Base-by-base conservation (phyloP, 805 yeast species). In the Wickerhamiella musiphila region DNA sequence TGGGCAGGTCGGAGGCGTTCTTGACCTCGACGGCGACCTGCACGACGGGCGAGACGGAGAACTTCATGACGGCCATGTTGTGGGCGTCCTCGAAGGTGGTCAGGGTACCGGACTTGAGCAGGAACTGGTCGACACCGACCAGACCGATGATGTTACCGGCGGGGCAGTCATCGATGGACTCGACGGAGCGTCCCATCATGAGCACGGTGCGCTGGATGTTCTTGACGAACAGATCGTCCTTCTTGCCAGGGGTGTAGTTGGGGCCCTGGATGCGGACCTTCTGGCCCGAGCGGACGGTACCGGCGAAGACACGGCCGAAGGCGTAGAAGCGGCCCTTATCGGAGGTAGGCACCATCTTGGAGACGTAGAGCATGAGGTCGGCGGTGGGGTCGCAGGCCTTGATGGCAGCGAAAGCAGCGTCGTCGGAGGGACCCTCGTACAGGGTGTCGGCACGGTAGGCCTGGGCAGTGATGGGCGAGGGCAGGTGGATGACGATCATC, bases 271-370 rank as follows among this genome's bases (percentile, higher is more conserved):
- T 86, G 73, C 98, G 81, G 59, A 86, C 94, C 81, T 86, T 86
- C 75, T 77, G 82, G 68, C 98, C 98, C 55, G 94, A 81, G 64
- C 68, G 79, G 58, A 90, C 95, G 57, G 96, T 86, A 83, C 98
- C 98, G 53, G 96, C 79, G 72, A 86, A 86, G 62, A 86, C 96
- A 75, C 98, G 90, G 68, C 98, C 98, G 71, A 86, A 90, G 60
- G 98, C 98, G 78, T 83, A 86, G 93, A 86, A 86, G 72, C 98
- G 83, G 76, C 98, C 98, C 74, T 86, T 90, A 68, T 86, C 98
- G 53, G 96, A 86, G 62, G 98, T 86, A 67, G 98, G 98, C 52
- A 86, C 96, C 98, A 86, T 86, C 94, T 86, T 86, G 68, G 96
- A 90, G 58, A 86, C 90, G 83, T 86, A 86, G 60, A 86, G 74